Conservation (phyloP, 1,284 basidiomycete genomes). For the Rhodotorula sp. region DNA sequence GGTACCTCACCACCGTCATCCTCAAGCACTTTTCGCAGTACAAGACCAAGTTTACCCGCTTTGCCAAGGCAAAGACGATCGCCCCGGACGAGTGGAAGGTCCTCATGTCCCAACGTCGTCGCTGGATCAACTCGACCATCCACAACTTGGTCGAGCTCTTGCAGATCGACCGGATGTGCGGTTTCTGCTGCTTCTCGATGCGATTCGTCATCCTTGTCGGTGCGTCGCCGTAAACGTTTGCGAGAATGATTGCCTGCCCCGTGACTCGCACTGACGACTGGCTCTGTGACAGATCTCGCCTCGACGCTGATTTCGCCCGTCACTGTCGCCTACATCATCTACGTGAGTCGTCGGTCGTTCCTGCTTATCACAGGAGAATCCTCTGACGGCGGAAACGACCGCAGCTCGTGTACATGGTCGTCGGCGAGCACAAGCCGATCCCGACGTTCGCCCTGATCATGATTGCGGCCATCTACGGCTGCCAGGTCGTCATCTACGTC, state of each 20-base stretch:
- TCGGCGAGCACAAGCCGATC: slow-evolving; percentile 62
- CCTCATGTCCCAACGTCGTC: slow-evolving; percentile 91
- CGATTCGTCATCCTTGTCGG: slow-evolving; percentile 94
- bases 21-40: slow-evolving; percentile 88
- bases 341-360: slow-evolving; percentile 66
- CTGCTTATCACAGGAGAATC: too few relatives aligned
- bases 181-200: slow-evolving; percentile 83
- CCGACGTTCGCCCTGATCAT: slow-evolving; percentile 74
- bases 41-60: slow-evolving; percentile 93
- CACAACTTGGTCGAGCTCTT: slow-evolving; percentile 94
- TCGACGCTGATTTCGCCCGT: slow-evolving; percentile 81
- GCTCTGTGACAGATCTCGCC: slow-evolving; percentile 37
- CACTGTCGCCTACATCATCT: slow-evolving; percentile 70
- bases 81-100: slow-evolving; percentile 93
- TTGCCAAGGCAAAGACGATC: slow-evolving; percentile 77
- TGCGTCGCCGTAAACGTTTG: slow-evolving; percentile 2
- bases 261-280: neutral
- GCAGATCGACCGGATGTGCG: slow-evolving; percentile 76
- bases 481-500: slow-evolving; percentile 85
- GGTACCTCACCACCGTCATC: slow-evolving; percentile 91
- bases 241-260: too few relatives aligned
- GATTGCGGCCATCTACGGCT: slow-evolving; percentile 71
- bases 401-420: slow-evolving; percentile 79
- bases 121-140: slow-evolving; percentile 99
- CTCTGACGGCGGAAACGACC: too few relatives aligned